Percentiles rank a stretch among this genome's conserved stretches.
Evolutionary conservation across 2,329 filamentous ascomycete genomes (phyloP).

Genomic region (Sporothrix brunneoviolacea): DNA sequence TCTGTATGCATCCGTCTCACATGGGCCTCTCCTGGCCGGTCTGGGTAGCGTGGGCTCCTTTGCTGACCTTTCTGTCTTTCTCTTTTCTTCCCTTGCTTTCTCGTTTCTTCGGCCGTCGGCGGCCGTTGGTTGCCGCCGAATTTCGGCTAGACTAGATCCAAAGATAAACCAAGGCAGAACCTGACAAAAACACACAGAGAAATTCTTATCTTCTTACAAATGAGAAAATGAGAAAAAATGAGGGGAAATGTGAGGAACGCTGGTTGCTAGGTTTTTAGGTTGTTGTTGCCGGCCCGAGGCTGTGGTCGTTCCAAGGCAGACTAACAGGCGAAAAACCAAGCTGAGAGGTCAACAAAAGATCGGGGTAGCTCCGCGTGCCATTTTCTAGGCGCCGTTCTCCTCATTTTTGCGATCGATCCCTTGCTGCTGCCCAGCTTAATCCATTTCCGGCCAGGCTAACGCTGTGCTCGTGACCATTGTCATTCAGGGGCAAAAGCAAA

Average conservation of each 20-base stretch:
- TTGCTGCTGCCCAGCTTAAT: too few species aligned
- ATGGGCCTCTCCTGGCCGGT: too few species aligned
- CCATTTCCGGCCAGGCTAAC: background rate
- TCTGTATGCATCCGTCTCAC: too few species aligned
- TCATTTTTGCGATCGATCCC: too few species aligned
- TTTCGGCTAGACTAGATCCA: background rate
- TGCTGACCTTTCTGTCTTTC: background rate
- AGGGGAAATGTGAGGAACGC: constrained; percentile 2
- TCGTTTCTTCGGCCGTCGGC: background rate
- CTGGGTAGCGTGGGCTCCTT: too few species aligned
- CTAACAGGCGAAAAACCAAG: background rate
- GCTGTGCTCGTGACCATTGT: too few species aligned
- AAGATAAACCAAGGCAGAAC: background rate
- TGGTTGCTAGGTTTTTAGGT: too few species aligned
- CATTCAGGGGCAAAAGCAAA: too few species aligned
- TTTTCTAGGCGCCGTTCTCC: too few species aligned
- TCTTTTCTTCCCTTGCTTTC: background rate
- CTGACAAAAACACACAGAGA: too few species aligned
- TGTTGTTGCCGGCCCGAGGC: background rate
- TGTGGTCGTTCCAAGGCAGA: constrained; percentile 1
- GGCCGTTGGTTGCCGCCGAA: constrained; percentile 4
- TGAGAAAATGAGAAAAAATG: background rate
- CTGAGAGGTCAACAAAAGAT: background rate
- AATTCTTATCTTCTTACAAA: background rate
- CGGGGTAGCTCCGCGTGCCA: background rate